Conservation (phyloP, 495 filamentous ascomycete genomes). For the Penicillium mononematosum region DNA sequence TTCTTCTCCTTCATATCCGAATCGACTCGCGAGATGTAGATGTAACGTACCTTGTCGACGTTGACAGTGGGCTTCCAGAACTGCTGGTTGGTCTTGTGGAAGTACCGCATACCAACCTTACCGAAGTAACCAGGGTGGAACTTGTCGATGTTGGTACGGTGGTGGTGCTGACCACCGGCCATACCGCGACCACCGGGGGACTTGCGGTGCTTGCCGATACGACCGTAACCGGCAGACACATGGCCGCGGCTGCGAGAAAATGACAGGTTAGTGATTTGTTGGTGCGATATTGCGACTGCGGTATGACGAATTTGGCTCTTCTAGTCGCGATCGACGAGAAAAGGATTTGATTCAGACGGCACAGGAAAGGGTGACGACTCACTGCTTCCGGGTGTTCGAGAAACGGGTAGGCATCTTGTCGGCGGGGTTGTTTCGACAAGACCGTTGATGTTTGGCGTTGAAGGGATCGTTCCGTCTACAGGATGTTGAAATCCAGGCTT, state of each 20-base stretch:
- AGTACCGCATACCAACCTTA: slow-evolving; percentile 95
- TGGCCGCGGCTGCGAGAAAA: slow-evolving; percentile 72
- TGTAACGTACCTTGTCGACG: slow-evolving; percentile 73
- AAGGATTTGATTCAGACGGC: slow-evolving; percentile 20
- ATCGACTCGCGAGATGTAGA: slow-evolving; percentile 12
- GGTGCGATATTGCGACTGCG: slow-evolving; percentile 15
- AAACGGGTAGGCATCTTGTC: slow-evolving; percentile 79
- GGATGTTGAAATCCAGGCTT: slow-evolving; percentile 47
- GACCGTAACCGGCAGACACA: slow-evolving; percentile 90
- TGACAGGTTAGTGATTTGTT: slow-evolving; percentile 23
- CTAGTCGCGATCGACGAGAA: slow-evolving; percentile 22
- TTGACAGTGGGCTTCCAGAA: slow-evolving; percentile 94
- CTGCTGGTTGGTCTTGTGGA: slow-evolving; percentile 85
- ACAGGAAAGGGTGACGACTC: slow-evolving; percentile 43
- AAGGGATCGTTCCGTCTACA: slow-evolving; percentile 36
- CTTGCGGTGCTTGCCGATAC: slow-evolving; percentile 91
- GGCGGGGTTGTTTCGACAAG: slow-evolving; percentile 48
- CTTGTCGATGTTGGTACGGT: slow-evolving; percentile 92
- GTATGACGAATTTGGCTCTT: slow-evolving; percentile 25
- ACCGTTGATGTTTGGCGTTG: slow-evolving; percentile 47
- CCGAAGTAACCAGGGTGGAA: slow-evolving; percentile 97
- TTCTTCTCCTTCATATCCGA: slow-evolving; percentile 6
- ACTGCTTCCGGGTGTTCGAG: slow-evolving; percentile 82
- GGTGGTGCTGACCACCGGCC: slow-evolving; percentile 93
- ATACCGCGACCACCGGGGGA: slow-evolving; percentile 92